These are phyloP conservation scores for Trichosanthes cucumerina DNA, from an alignment of 306 rosid species.

Conservation along the genomic window DNA sequence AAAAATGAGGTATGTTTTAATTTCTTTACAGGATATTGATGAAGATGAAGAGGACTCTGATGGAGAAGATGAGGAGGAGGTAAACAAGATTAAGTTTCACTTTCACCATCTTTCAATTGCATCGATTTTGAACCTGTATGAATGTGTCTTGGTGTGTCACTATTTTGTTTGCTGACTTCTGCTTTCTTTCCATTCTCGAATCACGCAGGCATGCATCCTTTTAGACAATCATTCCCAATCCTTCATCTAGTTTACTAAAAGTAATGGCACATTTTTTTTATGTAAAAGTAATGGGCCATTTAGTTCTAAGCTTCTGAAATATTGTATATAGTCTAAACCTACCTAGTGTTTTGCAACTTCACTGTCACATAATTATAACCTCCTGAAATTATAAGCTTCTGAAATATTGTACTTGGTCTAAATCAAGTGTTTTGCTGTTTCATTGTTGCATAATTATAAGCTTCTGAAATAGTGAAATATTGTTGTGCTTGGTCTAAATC, in stretches of 20 bases:
- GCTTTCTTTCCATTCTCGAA: not conserved
- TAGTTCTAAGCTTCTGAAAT: not conserved
- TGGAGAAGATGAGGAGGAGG: constrained; percentile 39
- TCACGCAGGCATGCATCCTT: not conserved
- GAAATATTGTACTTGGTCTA: not conserved
- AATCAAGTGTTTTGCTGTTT: not conserved
- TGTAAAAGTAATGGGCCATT: not conserved
- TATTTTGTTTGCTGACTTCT: not conserved
- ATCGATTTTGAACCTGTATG: not conserved
- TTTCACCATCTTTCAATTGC: not conserved
- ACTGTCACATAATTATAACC: not conserved
- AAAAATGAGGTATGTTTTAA: not conserved
- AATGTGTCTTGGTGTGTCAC: not conserved
- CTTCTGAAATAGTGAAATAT: not conserved
- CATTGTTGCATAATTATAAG: not conserved
- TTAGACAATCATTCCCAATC: not conserved
- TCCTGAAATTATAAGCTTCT: not conserved
- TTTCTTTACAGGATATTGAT: constrained; percentile 39
- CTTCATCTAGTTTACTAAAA: not conserved
- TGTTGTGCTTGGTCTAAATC: not conserved
- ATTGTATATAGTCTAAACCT: not conserved
- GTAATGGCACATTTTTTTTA: too few species aligned
- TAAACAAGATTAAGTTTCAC: not conserved
- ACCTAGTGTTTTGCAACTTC: not conserved
- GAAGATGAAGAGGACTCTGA: constrained; percentile 58